Percentiles rank a stretch among this genome's conserved stretches.
Conservation (phyloP, 371 early-diverging fungal genomes). For the Gilbertella persicaria region DNA sequence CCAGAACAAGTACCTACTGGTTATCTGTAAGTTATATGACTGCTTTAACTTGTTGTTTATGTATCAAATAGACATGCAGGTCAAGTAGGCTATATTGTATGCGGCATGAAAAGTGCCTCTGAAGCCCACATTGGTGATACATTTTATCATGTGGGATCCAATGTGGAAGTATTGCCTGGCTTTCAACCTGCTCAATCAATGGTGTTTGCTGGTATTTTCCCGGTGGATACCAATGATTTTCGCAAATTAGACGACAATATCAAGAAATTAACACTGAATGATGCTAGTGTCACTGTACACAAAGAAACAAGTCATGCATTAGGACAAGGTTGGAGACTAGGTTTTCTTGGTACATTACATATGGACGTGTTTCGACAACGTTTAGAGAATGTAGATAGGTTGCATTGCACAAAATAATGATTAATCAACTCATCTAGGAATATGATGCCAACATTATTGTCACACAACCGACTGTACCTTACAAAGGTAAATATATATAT, state of each 20-base stretch:
- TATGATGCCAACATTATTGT: conserved; percentile 89
- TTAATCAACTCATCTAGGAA: conserved; percentile 54
- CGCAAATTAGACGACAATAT: conserved; percentile 87
- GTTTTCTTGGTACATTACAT: conserved; percentile 94
- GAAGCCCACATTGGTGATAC: conserved; percentile 98
- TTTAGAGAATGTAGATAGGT: conserved; percentile 73
- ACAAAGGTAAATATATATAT: conserved; percentile 49
- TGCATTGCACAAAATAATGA: not conserved
- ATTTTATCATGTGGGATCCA: conserved; percentile 67
- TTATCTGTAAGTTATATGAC: conserved; percentile 61
- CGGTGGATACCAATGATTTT: conserved; percentile 89
- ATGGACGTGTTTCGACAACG: conserved; percentile 98
- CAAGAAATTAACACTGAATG: conserved; percentile 90
- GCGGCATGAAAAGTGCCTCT: conserved; percentile 90
- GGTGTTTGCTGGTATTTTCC: conserved; percentile 95
- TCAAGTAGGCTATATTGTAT: conserved; percentile 93
- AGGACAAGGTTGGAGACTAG: conserved; percentile 97
- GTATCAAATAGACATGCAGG: conserved; percentile 70
- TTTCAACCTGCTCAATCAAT: conserved; percentile 92
- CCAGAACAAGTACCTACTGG: conserved; percentile 82
- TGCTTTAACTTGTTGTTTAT: conserved; percentile 10
- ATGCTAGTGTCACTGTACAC: conserved; percentile 88
- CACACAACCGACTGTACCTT: conserved; percentile 94
- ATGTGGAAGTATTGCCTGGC: conserved; percentile 81
- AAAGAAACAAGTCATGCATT: conserved; percentile 88